phyloP scores from a whole-genome alignment of 2,329 filamentous ascomycete genomes.

The Tetracladium maxilliforme region DNA sequence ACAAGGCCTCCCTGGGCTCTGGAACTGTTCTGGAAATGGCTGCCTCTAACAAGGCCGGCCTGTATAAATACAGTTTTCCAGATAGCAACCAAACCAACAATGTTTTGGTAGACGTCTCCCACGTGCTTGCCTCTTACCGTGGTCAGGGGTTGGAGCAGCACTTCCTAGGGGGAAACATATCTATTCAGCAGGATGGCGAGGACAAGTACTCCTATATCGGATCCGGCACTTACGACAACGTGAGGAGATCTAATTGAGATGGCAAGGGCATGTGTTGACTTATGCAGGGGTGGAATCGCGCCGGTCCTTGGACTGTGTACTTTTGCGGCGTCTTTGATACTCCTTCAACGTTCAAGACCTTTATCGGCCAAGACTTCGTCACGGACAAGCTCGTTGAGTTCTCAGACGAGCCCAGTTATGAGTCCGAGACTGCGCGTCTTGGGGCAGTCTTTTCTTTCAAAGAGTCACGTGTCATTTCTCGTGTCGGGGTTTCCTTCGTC shows the following conservation, averaged over 20 bases:
- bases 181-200: conserved; percentile 29
- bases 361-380: conserved; percentile 19
- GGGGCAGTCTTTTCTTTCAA: conserved; percentile 40
- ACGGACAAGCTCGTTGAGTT: conserved; percentile 16
- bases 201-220: no score
- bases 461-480: conserved; percentile 29
- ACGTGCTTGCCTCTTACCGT: conserved; percentile 47
- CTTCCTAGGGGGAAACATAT: conserved; percentile 45
- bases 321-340: conserved; percentile 47
- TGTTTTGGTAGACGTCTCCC: conserved; percentile 49
- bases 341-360: conserved; percentile 25
- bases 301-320: conserved; percentile 46
- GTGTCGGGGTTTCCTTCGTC: conserved; percentile 56
- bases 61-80: conserved; percentile 48
- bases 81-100: conserved; percentile 19
- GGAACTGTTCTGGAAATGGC: conserved; percentile 41
- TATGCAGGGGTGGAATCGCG: conserved; percentile 54
- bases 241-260: no score
- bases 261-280: no score
- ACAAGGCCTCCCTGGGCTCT: conserved; percentile 37
- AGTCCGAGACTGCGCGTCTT: conserved; percentile 25
- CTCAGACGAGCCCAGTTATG: conserved; percentile 14
- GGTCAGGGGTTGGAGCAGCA: conserved; percentile 45
- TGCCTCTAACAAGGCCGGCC: conserved; percentile 37
- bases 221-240: conserved; percentile 46